Percentiles rank a stretch among this genome's conserved stretches.
Evolutionary conservation across 2,329 filamentous ascomycete species (phyloP).

Genomic region (Calonectria pteridis): DNA sequence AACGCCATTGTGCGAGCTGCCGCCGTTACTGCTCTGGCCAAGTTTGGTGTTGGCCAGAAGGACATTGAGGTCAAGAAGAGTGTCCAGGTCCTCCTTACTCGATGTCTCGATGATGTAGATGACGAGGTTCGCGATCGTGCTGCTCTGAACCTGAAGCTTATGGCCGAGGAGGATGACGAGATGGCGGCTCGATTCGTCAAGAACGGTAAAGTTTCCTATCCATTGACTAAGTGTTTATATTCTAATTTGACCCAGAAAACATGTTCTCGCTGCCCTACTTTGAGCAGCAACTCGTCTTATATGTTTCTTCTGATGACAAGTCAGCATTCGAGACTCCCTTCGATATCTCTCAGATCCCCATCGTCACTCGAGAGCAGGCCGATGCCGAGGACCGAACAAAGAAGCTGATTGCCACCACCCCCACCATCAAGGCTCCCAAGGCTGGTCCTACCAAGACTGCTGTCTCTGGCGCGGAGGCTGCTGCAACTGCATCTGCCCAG

Average conservation of each 20-base stretch:
- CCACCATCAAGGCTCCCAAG: constrained; percentile 93
- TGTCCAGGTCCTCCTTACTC: constrained; percentile 89
- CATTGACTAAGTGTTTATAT: rapidly evolving
- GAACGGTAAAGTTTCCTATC: constrained; percentile 71
- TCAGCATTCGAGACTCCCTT: constrained; percentile 87
- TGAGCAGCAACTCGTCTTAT: constrained; percentile 97
- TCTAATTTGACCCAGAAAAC: constrained; percentile 71
- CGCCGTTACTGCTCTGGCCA: constrained; percentile 93
- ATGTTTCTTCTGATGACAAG: constrained; percentile 93
- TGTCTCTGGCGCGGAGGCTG: constrained; percentile 77
- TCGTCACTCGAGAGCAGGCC: constrained; percentile 95
- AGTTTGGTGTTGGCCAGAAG: constrained; percentile 97
- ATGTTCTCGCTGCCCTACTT: constrained; percentile 96
- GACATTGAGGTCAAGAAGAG: constrained; percentile 97
- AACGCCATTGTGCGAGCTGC: constrained; percentile 96
- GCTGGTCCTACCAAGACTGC: constrained; percentile 80
- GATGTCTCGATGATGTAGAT: constrained; percentile 96
- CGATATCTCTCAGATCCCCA: constrained; percentile 89
- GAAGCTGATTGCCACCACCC: constrained; percentile 93
- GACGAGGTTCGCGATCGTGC: constrained; percentile 98
- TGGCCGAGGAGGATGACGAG: constrained; percentile 92
- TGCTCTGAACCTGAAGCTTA: constrained; percentile 90
- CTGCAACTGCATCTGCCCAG: constrained; percentile 80
- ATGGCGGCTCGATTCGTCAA: constrained; percentile 90
- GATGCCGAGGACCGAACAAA: constrained; percentile 96